Evolutionary conservation across 768 basidiomycete genomes (phyloP), one percentile per base, ranked within the genome.

Genomic region (Macrolepiota albuminosa): DNA sequence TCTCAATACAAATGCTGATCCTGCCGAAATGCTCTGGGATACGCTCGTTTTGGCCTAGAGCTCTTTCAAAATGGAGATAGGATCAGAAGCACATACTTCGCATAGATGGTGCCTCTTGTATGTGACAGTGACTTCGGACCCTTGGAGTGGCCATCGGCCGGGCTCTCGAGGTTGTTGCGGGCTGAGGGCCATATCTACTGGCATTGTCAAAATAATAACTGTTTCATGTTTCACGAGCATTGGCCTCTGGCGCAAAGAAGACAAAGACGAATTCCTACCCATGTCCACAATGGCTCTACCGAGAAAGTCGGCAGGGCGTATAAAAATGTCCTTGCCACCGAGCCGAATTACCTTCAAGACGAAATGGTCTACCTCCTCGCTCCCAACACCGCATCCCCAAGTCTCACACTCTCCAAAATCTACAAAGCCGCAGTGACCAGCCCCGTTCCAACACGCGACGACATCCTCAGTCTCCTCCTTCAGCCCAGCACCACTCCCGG

Each of bases 391-490:
- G 7, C 47, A 8, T 21, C 47, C 24, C 58, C 37, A 7, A 1
- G 31, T 3, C 29, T 16, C n/a, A 29, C 43, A 18, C 42, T 53
- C 21, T 46, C 37, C 31, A 18, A 39, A 37, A 8, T 47, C 29
- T 60, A 56, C 48, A 59, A 56, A 56, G 40, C 48, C 21, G 58
- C 61, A 37, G 16, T 34, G 14, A 21, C 54, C 6, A 29, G 18
- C 11, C 36, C 49, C 4, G 42, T 60, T 0, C 57, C 58, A 1
- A 50, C 52, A 4, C 61, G 48, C 18, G 58, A 60, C 42, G 62
- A 60, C 40, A 53, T 63, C 53, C 54, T 60, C 33, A 54, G 59
- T 18, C 55, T 63, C 45, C 46, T 59, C n/a, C 42, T 56, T 0
- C 53, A 54, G 3, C 50, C 62, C 21, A 48, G 4, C 45, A 63